These are phyloP conservation scores for Grigorovia humatica DNA, from an alignment of 805 yeast genomes.

Conservation along the genomic window DNA sequence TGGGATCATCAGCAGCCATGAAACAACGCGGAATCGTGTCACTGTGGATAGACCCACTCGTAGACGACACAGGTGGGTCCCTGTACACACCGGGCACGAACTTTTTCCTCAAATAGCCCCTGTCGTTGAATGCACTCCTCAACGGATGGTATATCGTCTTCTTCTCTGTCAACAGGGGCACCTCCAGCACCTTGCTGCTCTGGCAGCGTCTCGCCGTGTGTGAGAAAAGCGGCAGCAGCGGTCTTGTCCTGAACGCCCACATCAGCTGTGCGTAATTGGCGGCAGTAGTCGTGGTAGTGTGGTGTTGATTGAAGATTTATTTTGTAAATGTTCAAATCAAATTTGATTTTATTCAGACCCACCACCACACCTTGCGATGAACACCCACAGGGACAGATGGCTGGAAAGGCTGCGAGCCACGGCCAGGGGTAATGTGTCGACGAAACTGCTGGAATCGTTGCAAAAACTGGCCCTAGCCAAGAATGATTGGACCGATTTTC, in stretches of 20 bases:
- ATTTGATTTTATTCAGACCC: no score
- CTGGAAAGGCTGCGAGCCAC: not conserved
- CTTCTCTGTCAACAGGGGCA: not conserved
- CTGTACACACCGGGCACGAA: slow-evolving; percentile 50
- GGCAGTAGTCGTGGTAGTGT: no score
- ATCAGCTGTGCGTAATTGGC: no score
- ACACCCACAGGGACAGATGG: not conserved
- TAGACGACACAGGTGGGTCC: slow-evolving; percentile 57
- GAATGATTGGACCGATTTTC: slow-evolving; percentile 10
- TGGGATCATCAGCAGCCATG: slow-evolving; percentile 50
- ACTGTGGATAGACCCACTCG: slow-evolving; percentile 36
- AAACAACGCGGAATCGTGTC: slow-evolving; percentile 57
- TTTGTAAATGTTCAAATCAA: no score
- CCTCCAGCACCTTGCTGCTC: not conserved
- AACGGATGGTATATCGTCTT: not conserved
- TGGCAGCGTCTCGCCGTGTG: not conserved
- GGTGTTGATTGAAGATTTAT: no score
- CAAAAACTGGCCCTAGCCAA: slow-evolving; percentile 12
- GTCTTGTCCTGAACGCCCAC: not conserved
- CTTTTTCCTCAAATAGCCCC: slow-evolving; percentile 31
- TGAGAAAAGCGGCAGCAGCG: not conserved
- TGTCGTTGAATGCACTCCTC: slow-evolving; percentile 49
- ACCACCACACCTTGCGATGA: not conserved
- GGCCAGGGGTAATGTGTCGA: slow-evolving; percentile 9
- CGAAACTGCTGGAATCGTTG: slow-evolving; percentile 14